A percentile compares a stretch with the other conserved stretches of the same genome.
These are phyloP conservation scores for Debaryomyces robertsiae DNA, from an alignment of 1,139 yeast genomes.

Conservation along the genomic window DNA sequence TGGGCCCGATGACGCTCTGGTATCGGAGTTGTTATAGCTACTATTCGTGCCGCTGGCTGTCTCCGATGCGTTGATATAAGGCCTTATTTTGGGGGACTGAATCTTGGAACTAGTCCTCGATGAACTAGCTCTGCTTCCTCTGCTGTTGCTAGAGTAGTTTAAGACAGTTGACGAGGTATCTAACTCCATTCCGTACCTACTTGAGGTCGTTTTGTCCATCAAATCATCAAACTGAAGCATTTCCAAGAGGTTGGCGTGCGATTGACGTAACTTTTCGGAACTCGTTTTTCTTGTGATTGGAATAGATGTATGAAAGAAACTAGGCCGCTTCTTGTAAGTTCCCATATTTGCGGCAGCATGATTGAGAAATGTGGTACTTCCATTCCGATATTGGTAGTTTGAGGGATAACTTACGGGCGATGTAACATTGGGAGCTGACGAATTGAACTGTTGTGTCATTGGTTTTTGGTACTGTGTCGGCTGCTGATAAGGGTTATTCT, in stretches of 20 bases:
- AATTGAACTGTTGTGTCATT: conserved; percentile 19
- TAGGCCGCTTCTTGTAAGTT: conserved; percentile 9
- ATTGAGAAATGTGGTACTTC: neutral
- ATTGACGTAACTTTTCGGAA: conserved; percentile 23
- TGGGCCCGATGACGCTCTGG: neutral
- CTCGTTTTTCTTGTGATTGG: conserved; percentile 22
- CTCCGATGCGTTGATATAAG: conserved; percentile 12
- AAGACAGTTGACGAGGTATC: conserved; percentile 25
- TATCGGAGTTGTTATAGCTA: neutral
- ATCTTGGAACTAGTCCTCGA: conserved; percentile 11
- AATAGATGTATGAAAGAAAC: conserved; percentile 18
- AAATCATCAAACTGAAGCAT: conserved; percentile 25
- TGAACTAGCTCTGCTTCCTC: conserved; percentile 18
- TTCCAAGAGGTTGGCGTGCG: conserved; percentile 27
- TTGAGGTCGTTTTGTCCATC: conserved; percentile 21
- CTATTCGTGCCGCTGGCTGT: neutral
- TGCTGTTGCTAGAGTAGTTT: conserved; percentile 25
- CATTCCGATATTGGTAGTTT: conserved; percentile 7
- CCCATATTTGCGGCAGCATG: neutral
- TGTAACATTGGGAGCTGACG: conserved; percentile 12
- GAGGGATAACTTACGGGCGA: conserved; percentile 9
- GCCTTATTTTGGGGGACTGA: conserved; percentile 8
- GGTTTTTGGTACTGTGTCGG: conserved; percentile 12
- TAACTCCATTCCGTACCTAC: conserved; percentile 31
- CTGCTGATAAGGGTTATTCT: conserved; percentile 6